Evolutionary conservation across 768 basidiomycete genomes (phyloP).

Genomic region (Phallus indusiatus): DNA sequence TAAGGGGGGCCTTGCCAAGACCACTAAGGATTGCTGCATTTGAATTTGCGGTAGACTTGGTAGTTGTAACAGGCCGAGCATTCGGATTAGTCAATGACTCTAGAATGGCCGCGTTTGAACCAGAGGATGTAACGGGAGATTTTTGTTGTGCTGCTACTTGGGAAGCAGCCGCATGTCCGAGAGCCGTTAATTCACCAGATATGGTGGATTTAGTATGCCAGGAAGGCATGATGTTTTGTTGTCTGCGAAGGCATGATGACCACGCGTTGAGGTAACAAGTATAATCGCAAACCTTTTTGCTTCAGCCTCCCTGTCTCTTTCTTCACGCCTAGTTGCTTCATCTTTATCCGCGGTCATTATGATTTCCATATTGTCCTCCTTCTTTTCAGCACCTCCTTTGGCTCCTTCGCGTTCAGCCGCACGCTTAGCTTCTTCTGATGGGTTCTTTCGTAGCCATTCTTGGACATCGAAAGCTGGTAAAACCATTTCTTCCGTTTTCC

Average conservation of each 20-base stretch:
- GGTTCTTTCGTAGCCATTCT: constrained; percentile 7
- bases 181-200: constrained; percentile 80
- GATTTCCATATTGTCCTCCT: constrained; percentile 74
- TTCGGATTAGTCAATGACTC: constrained; percentile 5
- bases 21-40: constrained; percentile 52
- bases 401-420: constrained; percentile 42
- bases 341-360: constrained; percentile 88
- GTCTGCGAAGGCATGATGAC: constrained; percentile 17
- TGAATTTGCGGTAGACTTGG: background rate
- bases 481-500: constrained; percentile 81
- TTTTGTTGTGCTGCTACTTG: constrained; percentile 31
- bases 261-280: background rate
- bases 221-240: constrained; percentile 84
- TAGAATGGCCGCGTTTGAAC: constrained; percentile 42
- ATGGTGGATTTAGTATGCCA: constrained; percentile 98
- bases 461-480: constrained; percentile 62
- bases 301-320: constrained; percentile 74
- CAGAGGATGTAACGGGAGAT: constrained; percentile 22
- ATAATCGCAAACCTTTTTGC: constrained; percentile 46
- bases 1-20: constrained; percentile 44
- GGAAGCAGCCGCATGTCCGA: constrained; percentile 70
- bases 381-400: constrained; percentile 46
- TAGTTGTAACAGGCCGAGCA: background rate
- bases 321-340: constrained; percentile 59
- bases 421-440: constrained; percentile 46